Conservation (phyloP, 139 green algal genomes). For the Volvox reticuliferus region DNA sequence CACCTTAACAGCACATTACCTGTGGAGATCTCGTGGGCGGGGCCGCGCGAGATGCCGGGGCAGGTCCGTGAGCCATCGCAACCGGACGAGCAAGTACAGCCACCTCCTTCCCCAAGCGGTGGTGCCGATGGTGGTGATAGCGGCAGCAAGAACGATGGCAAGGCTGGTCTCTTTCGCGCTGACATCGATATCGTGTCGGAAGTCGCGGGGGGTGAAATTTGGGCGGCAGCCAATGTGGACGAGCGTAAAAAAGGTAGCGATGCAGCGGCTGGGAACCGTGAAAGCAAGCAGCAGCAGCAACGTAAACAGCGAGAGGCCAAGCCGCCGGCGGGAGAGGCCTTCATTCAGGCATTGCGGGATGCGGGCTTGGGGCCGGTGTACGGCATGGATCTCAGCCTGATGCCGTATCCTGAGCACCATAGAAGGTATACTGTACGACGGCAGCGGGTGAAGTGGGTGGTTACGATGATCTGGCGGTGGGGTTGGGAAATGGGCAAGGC, state of each 20-base stretch:
- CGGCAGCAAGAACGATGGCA: no score
- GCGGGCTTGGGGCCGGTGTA: conserved; percentile 29
- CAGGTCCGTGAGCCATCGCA: neutral
- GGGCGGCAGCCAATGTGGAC: no score
- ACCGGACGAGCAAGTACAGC: no score
- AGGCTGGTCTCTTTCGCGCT: no score
- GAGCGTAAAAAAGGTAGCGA: no score
- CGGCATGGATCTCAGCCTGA: conserved; percentile 7
- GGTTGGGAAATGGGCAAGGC: no score
- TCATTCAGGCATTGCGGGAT: neutral
- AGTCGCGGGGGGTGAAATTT: no score
- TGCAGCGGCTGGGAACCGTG: neutral
- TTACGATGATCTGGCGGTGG: no score
- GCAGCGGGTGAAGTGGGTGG: no score
- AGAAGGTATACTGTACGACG: neutral
- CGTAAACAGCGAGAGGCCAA: no score
- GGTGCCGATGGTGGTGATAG: no score
- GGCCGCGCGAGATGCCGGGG: neutral
- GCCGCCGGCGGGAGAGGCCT: neutral
- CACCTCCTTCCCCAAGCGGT: no score
- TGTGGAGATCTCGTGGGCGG: conserved; percentile 20
- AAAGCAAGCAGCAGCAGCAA: neutral
- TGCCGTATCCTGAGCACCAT: conserved; percentile 36
- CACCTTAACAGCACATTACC: conserved; percentile 11
- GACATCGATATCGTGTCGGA: neutral